Conservation (phyloP, 352 stramenopile species). For the Paralagenidium karlingii region DNA sequence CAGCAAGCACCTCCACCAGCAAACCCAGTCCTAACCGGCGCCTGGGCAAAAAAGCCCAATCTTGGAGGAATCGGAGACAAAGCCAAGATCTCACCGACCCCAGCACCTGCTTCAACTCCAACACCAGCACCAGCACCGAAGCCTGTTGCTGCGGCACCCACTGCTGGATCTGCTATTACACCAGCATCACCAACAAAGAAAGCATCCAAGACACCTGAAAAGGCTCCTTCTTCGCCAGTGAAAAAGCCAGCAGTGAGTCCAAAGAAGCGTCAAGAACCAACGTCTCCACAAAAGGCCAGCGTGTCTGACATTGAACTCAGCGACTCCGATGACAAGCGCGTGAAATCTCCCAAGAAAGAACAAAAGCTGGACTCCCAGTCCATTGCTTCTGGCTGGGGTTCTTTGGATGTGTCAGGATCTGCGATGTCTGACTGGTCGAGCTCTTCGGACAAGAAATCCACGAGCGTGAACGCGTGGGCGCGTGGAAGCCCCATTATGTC, state of each 20-base stretch:
- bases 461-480: slow-evolving; percentile 48
- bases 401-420: slow-evolving; percentile 46
- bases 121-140: slow-evolving; percentile 6
- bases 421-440: slow-evolving; percentile 53
- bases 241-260: neutral
- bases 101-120: slow-evolving; percentile 6
- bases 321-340: no score
- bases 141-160: slow-evolving; percentile 1
- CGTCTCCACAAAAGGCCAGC: no score
- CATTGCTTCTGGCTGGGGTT: slow-evolving; percentile 44
- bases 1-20: slow-evolving; percentile 22
- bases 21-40: slow-evolving; percentile 41
- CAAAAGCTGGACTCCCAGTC: slow-evolving; percentile 12
- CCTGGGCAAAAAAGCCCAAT: slow-evolving; percentile 66
- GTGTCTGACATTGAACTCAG: no score
- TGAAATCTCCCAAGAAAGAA: slow-evolving; percentile 19
- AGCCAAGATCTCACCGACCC: slow-evolving; percentile 2
- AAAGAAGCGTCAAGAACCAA: neutral
- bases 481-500: slow-evolving; percentile 46
- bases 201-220: neutral
- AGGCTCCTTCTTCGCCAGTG: neutral
- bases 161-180: neutral
- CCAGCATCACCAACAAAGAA: slow-evolving; percentile 6
- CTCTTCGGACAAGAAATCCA: slow-evolving; percentile 12
- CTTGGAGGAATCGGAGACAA: slow-evolving; percentile 15